Evolutionary conservation across 2,329 filamentous ascomycete species (phyloP).

Genomic region (Claviceps africana): DNA sequence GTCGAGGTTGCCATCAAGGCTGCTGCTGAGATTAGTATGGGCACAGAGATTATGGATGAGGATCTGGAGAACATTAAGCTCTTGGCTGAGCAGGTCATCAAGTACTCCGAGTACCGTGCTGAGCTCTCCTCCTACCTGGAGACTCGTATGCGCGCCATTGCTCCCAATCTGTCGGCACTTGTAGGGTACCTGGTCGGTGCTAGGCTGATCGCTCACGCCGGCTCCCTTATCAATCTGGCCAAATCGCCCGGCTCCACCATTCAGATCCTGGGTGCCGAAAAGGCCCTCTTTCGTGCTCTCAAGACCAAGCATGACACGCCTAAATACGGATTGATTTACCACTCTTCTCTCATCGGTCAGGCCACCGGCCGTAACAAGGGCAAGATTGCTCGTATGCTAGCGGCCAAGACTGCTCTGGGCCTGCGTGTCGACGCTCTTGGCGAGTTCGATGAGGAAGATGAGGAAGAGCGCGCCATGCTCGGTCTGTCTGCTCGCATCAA

Average conservation of each 20-base stretch:
- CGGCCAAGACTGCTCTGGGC: conserved; percentile 85
- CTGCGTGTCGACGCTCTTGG: conserved; percentile 73
- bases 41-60: conserved; percentile 86
- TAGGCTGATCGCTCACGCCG: conserved; percentile 84
- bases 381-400: conserved; percentile 94
- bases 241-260: conserved; percentile 93
- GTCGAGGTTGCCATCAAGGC: conserved; percentile 85
- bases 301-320: conserved; percentile 99
- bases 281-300: conserved; percentile 92
- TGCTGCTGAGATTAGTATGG: conserved; percentile 94
- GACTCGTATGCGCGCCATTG: conserved; percentile 90
- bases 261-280: conserved; percentile 96
- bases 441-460: conserved; percentile 52
- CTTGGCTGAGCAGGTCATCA: conserved; percentile 84
- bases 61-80: conserved; percentile 88
- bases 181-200: conserved; percentile 90
- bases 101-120: conserved; percentile 78
- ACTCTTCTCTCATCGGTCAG: conserved; percentile 87
- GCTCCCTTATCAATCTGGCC: conserved; percentile 85
- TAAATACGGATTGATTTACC: conserved; percentile 93
- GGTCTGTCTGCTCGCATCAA: conserved; percentile 59
- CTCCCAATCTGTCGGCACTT: conserved; percentile 85
- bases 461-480: conserved; percentile 76
- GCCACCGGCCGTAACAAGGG: conserved; percentile 98
- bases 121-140: conserved; percentile 82